phyloP scores from a whole-genome alignment of 2,329 filamentous ascomycete species.

The Pseudogymnoascus sp. region DNA sequence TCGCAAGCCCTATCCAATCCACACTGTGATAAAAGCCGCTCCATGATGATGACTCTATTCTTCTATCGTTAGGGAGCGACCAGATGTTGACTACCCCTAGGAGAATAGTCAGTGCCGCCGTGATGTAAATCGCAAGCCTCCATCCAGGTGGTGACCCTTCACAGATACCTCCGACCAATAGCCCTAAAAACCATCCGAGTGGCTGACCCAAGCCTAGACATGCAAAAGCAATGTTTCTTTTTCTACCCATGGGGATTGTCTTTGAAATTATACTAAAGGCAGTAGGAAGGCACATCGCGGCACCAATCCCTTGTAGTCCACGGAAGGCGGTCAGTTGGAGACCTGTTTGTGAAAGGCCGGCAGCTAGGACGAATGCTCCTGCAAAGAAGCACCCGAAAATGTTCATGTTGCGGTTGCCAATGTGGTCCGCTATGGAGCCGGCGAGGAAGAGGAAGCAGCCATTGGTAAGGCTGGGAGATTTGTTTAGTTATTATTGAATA shows the following conservation, averaged over 20 bases:
- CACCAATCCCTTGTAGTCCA: neutral
- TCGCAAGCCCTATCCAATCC: neutral
- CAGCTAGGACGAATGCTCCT: neutral
- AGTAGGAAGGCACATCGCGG: neutral
- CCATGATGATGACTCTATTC: neutral
- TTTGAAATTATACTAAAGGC: conserved; percentile 3
- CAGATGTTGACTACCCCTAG: neutral
- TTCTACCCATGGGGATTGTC: neutral
- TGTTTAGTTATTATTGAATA: neutral
- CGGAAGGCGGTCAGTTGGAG: neutral
- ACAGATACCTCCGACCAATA: neutral
- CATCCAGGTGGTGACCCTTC: neutral
- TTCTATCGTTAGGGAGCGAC: neutral
- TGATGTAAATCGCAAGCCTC: neutral
- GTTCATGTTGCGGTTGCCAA: conserved; percentile 4
- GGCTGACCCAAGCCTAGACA: conserved; percentile 2
- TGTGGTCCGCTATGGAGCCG: conserved; percentile 3
- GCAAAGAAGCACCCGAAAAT: conserved; percentile 1
- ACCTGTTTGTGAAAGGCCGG: neutral
- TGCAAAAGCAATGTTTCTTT: neutral
- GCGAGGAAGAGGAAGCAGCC: conserved; percentile 5
- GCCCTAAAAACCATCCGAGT: neutral
- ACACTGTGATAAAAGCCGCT: neutral
- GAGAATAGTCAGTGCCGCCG: neutral
- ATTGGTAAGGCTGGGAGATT: neutral